Evolutionary conservation across 78 protist species (phyloP).

Genomic region (Neovahlkampfia damariscottae): DNA sequence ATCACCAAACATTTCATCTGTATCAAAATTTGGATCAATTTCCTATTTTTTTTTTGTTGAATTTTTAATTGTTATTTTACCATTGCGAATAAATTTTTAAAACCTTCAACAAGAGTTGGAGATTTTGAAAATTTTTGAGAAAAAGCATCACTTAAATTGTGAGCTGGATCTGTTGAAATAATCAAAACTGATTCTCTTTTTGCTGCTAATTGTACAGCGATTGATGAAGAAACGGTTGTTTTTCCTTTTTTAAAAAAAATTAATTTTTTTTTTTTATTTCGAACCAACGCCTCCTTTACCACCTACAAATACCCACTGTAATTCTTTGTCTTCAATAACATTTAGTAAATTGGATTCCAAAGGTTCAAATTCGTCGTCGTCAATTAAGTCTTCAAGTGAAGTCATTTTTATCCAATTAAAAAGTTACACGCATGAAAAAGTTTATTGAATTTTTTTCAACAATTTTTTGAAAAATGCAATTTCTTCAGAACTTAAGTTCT

Average conservation of each 20-base stretch:
- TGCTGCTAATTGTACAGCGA: conserved; percentile 19
- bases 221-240: conserved; percentile 3
- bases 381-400: no score
- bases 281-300: conserved; percentile 98
- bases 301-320: conserved; percentile 94
- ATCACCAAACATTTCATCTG: background rate
- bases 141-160: conserved; percentile 89
- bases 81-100: conserved; percentile 72
- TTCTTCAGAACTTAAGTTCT: no score
- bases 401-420: no score
- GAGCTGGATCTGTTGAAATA: conserved; percentile 97
- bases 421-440: no score
- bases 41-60: conserved; percentile 18
- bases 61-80: no score
- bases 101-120: conserved; percentile 73
- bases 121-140: conserved; percentile 65
- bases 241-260: no score
- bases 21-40: conserved; percentile 17
- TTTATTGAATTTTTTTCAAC: no score
- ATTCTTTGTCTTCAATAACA: conserved; percentile 7
- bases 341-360: no score
- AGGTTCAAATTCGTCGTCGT: no score
- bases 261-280: conserved; percentile 61
- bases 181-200: conserved; percentile 65
- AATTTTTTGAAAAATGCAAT: no score